Evolutionary conservation across 257 asterid species (phyloP).

Genomic region (Nicotiana tabacum): DNA sequence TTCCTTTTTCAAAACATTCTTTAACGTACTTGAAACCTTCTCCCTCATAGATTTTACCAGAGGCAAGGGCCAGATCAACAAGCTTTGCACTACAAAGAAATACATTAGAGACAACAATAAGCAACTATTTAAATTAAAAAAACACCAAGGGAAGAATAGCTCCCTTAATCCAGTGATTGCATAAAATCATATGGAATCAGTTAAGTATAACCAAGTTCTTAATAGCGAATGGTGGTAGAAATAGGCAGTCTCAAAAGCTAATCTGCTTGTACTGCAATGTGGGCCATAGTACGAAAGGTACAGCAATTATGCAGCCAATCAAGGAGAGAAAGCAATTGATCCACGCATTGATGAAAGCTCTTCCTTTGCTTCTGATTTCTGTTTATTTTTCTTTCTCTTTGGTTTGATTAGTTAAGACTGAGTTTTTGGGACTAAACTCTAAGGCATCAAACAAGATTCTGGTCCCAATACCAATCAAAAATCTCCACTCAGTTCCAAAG

Average conservation of each 20-base stretch:
- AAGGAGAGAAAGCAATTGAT: neutral
- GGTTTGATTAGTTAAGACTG: neutral
- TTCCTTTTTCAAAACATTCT: slow-evolving; percentile 63
- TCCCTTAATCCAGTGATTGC: neutral
- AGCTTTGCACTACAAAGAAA: slow-evolving; percentile 66
- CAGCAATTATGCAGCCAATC: neutral
- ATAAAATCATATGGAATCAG: neutral
- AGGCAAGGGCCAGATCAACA: slow-evolving; percentile 83
- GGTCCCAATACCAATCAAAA: neutral
- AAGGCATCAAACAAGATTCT: neutral
- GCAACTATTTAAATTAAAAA: neutral
- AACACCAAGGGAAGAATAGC: neutral
- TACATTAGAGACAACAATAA: neutral
- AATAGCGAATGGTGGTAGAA: neutral
- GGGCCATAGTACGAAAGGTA: neutral
- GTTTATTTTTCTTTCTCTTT: neutral
- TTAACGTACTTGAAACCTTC: slow-evolving; percentile 73
- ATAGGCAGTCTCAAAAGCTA: neutral
- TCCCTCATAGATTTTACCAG: slow-evolving; percentile 76
- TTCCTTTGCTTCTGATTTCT: neutral
- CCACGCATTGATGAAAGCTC: neutral
- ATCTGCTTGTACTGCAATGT: neutral
- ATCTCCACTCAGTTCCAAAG: neutral
- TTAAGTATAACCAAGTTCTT: neutral
- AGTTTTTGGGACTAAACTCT: neutral